A percentile compares a stretch with the other conserved stretches of the same genome.
Evolutionary conservation across 495 filamentous ascomycete species (phyloP).

Genomic region (Cairneyella variabilis): DNA sequence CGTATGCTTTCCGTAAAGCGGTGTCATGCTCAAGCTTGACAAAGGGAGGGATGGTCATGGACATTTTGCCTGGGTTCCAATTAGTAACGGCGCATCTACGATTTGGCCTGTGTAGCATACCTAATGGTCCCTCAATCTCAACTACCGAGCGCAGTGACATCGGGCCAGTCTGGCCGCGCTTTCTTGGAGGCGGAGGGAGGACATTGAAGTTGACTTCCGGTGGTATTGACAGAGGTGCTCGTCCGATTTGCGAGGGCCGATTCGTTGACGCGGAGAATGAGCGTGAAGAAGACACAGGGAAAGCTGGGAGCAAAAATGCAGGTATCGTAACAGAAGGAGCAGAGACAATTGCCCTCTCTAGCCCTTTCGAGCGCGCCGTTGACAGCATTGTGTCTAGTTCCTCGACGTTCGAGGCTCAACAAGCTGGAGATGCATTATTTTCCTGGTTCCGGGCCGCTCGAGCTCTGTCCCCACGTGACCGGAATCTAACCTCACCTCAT

Average conservation of each 20-base stretch:
- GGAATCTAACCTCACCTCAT: not conserved
- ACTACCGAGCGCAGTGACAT: conserved; percentile 54
- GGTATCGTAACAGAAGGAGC: conserved; percentile 47
- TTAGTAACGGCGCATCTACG: not conserved
- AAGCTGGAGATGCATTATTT: not conserved
- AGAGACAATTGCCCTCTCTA: conserved; percentile 35
- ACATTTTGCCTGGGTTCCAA: conserved; percentile 56
- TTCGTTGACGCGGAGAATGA: conserved; percentile 67
- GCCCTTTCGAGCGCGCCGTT: conserved; percentile 39
- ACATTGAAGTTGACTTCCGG: conserved; percentile 73
- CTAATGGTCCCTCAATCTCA: conserved; percentile 71
- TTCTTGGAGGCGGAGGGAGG: conserved; percentile 48
- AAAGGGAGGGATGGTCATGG: conserved; percentile 65
- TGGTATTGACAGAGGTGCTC: conserved; percentile 76
- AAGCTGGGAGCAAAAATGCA: conserved; percentile 71
- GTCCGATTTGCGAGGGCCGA: conserved; percentile 75
- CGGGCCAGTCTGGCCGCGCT: conserved; percentile 48
- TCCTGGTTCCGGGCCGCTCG: not conserved
- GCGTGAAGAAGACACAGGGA: conserved; percentile 51
- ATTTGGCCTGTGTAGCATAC: conserved; percentile 35
- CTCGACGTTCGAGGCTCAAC: not conserved
- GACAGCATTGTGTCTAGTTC: conserved; percentile 40
- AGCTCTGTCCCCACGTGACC: not conserved
- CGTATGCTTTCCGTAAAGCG: conserved; percentile 50
- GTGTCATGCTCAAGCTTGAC: conserved; percentile 65